phyloP scores from a whole-genome alignment of 495 filamentous ascomycete genomes.

The Penicillium nucicola region DNA sequence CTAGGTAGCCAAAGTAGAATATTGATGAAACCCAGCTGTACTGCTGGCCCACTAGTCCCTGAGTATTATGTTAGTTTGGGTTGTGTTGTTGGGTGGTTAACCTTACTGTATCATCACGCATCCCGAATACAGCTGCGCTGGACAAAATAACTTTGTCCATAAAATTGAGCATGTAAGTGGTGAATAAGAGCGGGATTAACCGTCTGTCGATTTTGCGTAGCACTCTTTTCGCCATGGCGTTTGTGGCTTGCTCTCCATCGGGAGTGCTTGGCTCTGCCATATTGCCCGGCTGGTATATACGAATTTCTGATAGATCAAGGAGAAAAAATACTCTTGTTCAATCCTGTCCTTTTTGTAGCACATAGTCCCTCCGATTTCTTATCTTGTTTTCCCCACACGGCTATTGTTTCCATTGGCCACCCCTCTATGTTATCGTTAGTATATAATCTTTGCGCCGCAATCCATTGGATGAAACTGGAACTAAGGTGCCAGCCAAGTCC shows the following conservation, averaged over 20 bases:
- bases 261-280: conserved; percentile 5
- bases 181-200: conserved; percentile 40
- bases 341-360: not conserved
- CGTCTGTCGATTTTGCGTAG: conserved; percentile 49
- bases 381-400: conserved; percentile 15
- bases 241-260: conserved; percentile 7
- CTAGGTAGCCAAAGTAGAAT: conserved; percentile 58
- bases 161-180: conserved; percentile 42
- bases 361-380: conserved; percentile 2
- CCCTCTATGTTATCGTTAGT: conserved; percentile 9
- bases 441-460: not conserved
- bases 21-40: conserved; percentile 59
- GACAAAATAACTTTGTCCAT: conserved; percentile 56
- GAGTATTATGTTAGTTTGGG: conserved; percentile 20
- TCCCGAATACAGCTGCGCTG: conserved; percentile 51
- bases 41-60: conserved; percentile 47
- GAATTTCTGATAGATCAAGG: not conserved
- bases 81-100: not conserved
- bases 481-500: not conserved
- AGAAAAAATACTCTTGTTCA: not conserved
- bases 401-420: conserved; percentile 4
- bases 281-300: not conserved
- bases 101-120: conserved; percentile 36
- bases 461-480: not conserved
- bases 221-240: conserved; percentile 14